Evolutionary conservation across 805 yeast genomes (phyloP), one percentile per base, ranked within the genome.

Genomic region (Candida succiphila): DNA sequence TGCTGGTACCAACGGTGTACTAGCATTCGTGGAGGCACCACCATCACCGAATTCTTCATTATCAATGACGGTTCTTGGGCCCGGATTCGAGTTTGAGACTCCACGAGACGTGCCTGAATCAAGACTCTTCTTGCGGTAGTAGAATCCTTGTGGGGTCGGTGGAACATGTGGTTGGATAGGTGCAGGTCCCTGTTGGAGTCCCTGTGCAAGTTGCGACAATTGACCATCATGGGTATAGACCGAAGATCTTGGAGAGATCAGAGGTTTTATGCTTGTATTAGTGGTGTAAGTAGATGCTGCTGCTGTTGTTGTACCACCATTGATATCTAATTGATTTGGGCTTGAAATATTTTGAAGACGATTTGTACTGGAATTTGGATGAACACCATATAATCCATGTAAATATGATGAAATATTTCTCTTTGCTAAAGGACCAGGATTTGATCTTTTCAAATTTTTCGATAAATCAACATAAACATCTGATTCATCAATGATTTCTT

Each of bases 401-500:
- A 80, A 62, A 48, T 78, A 80, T 9, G 78, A 68, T 2, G 85
- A 73, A 44, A 80, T 67, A 47, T 78, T 79, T 46, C 83, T 61
- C 49, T 76, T 79, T 12, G 81, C 65, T 37, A 80, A 61, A 1
- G 89, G 89, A 9, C 88, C 88, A 2, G 89, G 89, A 38, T 71
- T 72, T 26, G 67, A 65, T 51, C 89, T 65, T 58, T 84, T 83
- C 50, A 88, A 86, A 38, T 85, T 85, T 42, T 83, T 82, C 56
- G 85, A 85, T 41, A 88, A 82, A 58, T 89, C 96, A 37, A 88
- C 72, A 50, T 82, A 87, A 15, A 92, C 96, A 53, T 89, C 98
- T 17, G 87, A 76, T 60, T 89, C 98, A 52, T 89, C 98, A 27
- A 89, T 89, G 49, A 89, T 89, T 55, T 89, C 98, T 58, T 89